Evolutionary conservation across 192 early-diverging fungal genomes (phyloP), one percentile per base, ranked within the genome.

Genomic region (Podila minutissima): DNA sequence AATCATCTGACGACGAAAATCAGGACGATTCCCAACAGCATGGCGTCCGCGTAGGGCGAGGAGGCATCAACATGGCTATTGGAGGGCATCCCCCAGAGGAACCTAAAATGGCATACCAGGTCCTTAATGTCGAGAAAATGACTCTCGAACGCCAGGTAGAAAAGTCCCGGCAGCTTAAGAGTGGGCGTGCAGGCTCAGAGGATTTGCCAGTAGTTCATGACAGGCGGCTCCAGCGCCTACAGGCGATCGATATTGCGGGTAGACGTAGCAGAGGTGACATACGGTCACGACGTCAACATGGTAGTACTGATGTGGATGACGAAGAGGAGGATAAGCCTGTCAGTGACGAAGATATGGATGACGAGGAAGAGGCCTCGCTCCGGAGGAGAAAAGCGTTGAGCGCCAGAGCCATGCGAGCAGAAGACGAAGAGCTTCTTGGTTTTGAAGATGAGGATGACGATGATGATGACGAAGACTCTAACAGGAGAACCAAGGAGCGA

Each of bases 1-100:
- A 87, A 41, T 86, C 86, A n/a, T 83, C 83, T 7, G 87, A 86
- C 19, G 87, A 87, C n/a, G 87, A 88, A 57, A 86, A 88, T 22
- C 74, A 85, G 10, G 61, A 83, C 5, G 62, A 50, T n/a, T 61
- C 32, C 35, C 63, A 69, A 10, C 68, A 61, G 20, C 7, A 31
- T 55, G 49, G 55, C 33, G 20, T 37, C 24, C 15, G 24, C 22
- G 55, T 33, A 83, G 51, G 62, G 66, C 50, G 35, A 73, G 29
- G 41, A 59, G 59, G 53, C 24, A 76, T 64, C 66, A 74, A 63
- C 33, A 38, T 68, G 60, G 65, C 46, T 26, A 75, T 71, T 58
- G 59, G 69, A 49, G 64, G 29, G 63, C 64, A 75, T 60, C 69
- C 64, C 8, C 50, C 28, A 28, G 85, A 87, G 58, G 75, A 84